These are phyloP conservation scores for Schwanniomyces polymorphus DNA, from an alignment of 805 yeast species.

Conservation along the genomic window DNA sequence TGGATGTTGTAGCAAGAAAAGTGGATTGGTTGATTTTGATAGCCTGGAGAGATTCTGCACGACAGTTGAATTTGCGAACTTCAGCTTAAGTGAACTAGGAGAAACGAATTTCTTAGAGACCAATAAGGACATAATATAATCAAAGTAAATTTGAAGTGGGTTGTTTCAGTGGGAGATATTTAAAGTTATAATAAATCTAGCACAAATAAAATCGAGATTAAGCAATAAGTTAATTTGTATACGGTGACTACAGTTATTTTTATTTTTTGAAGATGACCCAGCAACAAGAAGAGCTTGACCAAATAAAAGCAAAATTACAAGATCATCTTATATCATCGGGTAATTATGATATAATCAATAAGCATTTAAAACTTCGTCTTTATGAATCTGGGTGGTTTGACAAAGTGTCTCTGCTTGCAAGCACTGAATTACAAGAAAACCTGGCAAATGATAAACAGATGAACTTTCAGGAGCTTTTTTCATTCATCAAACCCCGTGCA, in stretches of 20 bases:
- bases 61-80: not conserved
- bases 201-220: not conserved
- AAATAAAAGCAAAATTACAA: slow-evolving; percentile 62
- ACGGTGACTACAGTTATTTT: not conserved
- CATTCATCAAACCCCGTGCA: slow-evolving; percentile 63
- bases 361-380: slow-evolving; percentile 60
- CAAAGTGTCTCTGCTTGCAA: slow-evolving; percentile 61
- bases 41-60: slow-evolving; percentile 1
- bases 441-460: slow-evolving; percentile 19
- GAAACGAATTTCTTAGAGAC: not conserved
- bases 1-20: not conserved
- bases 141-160: no score
- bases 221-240: not conserved
- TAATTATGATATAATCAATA: slow-evolving; percentile 73
- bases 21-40: not conserved
- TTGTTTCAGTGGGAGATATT: no score
- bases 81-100: not conserved
- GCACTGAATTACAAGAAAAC: slow-evolving; percentile 40
- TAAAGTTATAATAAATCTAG: no score
- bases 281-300: slow-evolving; percentile 37
- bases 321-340: slow-evolving; percentile 74
- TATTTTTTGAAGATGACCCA: slow-evolving; percentile 18
- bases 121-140: not conserved
- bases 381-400: slow-evolving; percentile 87
- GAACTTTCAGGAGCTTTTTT: slow-evolving; percentile 53